Conservation (phyloP, 495 filamentous ascomycete genomes). For the Hyaloscypha bicolor region DNA sequence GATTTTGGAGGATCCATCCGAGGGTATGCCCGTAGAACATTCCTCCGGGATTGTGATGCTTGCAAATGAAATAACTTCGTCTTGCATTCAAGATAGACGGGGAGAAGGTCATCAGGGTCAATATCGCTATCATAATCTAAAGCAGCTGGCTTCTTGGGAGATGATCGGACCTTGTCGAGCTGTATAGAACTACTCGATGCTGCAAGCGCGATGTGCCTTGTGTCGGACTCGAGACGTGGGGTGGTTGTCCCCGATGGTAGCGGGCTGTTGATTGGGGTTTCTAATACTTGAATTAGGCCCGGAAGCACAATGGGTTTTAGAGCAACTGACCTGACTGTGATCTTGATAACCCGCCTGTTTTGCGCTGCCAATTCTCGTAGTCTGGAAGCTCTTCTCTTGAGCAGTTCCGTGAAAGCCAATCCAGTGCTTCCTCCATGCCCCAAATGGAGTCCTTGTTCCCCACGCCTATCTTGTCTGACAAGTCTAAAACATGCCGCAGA, state of each 20-base stretch:
- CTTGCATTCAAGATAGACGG: slow-evolving; percentile 73
- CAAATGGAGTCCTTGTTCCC: slow-evolving; percentile 68
- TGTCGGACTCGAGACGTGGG: slow-evolving; percentile 42
- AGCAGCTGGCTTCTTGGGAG: slow-evolving; percentile 36
- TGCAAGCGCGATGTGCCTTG: slow-evolving; percentile 24
- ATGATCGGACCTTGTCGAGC: slow-evolving; percentile 34
- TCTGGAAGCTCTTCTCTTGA: slow-evolving; percentile 67
- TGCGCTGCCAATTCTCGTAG: slow-evolving; percentile 52
- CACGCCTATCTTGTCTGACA: slow-evolving; percentile 50
- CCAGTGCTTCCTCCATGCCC: slow-evolving; percentile 83
- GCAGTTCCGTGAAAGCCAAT: slow-evolving; percentile 81
- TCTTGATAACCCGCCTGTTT: slow-evolving; percentile 15
- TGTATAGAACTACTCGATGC: slow-evolving; percentile 35
- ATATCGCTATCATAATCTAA: slow-evolving; percentile 59
- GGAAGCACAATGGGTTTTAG: neutral
- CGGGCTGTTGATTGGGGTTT: slow-evolving; percentile 49
- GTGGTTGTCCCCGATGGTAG: slow-evolving; percentile 49
- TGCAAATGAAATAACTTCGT: slow-evolving; percentile 70
- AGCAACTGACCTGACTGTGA: slow-evolving; percentile 25
- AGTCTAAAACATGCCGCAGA: slow-evolving; percentile 64
- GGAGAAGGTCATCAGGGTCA: slow-evolving; percentile 73
- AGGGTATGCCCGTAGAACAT: slow-evolving; percentile 8
- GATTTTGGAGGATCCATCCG: slow-evolving; percentile 3
- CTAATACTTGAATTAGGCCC: slow-evolving; percentile 28
- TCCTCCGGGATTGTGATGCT: slow-evolving; percentile 9